Evolutionary conservation across 1,139 yeast species (phyloP).

Genomic region (Saccharomyces hybrid): DNA sequence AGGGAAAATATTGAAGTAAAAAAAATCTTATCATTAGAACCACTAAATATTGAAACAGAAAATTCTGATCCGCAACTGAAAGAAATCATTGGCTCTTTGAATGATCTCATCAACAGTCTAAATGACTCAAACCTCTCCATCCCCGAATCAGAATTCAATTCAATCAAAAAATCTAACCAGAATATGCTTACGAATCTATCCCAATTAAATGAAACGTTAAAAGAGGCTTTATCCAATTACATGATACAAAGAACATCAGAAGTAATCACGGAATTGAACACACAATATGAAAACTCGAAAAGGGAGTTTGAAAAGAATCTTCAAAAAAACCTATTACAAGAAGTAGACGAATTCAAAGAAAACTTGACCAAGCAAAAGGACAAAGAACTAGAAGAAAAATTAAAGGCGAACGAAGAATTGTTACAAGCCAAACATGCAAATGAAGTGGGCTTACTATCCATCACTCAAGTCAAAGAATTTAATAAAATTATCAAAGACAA

Average conservation of each 20-base stretch:
- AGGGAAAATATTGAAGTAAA: slow-evolving; percentile 5
- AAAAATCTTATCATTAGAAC: slow-evolving; percentile 21
- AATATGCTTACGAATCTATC: not conserved
- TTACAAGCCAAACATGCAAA: slow-evolving; percentile 70
- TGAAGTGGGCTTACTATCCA: slow-evolving; percentile 61
- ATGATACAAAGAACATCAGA: slow-evolving; percentile 18
- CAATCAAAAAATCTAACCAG: not conserved
- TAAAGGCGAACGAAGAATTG: slow-evolving; percentile 61
- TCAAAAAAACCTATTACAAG: slow-evolving; percentile 43
- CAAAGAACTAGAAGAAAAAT: slow-evolving; percentile 53
- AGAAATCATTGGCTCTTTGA: slow-evolving; percentile 30
- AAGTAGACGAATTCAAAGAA: slow-evolving; percentile 55
- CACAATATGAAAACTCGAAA: slow-evolving; percentile 23
- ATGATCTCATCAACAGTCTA: slow-evolving; percentile 30
- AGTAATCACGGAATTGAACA: slow-evolving; percentile 17
- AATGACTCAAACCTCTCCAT: slow-evolving; percentile 23
- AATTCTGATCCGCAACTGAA: slow-evolving; percentile 28
- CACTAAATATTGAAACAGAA: slow-evolving; percentile 24
- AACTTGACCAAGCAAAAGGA: slow-evolving; percentile 59
- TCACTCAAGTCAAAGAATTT: slow-evolving; percentile 66
- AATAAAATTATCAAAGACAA: slow-evolving; percentile 53
- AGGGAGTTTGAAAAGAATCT: slow-evolving; percentile 32
- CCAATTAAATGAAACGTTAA: slow-evolving; percentile 2
- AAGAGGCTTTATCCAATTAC: slow-evolving; percentile 4
- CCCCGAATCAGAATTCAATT: not conserved